Base-by-base conservation (phyloP, 495 filamentous ascomycete genomes). In the Alectoria sarmentosa region DNA sequence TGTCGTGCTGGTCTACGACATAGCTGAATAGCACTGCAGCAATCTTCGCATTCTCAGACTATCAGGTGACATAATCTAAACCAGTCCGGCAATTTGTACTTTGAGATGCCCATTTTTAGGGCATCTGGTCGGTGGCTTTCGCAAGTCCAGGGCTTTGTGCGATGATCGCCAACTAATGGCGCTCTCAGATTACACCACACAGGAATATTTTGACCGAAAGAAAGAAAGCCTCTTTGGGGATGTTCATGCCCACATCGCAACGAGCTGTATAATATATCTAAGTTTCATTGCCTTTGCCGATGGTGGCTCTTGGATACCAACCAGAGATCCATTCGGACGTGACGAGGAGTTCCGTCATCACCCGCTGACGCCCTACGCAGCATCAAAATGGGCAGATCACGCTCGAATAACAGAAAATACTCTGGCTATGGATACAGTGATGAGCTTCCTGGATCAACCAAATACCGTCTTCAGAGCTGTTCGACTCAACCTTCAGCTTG, bases 181-280 rank as follows among this genome's bases (percentile, higher is more conserved):
- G 17, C 13, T 52, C 3, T 28, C 4, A 41, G 57, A 41, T 41
- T 59, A 59, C 19, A 59, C 57, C 57, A 42, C 57, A 17, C 57
- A 59, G n/a, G 37, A 59, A 19, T 59, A 42, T 23, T 59, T 59
- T 11, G 57, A 59, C 5, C 57, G 57, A 1, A 59, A 59, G 11
- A 4, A 14, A 19, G 14, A 59, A 4, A 17, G 6, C 36, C n/a
- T 41, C 37, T 59, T 59, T 28, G 57, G 57, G 28, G 37, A 59
- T 30, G 57, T 17, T 23, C 17, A 59, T 11, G 39, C 39, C 4
- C 57, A 28, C 14, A 59, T 59, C 34, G 57, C 57, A 17, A 41
- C 5, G 14, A 59, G 37, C 57, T 59, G 57, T 59, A 3, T 60
- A 30, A 26, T 38, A 42, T 42, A 60, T 21, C 15, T 60, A 1